Base-by-base conservation (phyloP, 202 grass and related monocot genomes). In the Panicum virgatum region DNA sequence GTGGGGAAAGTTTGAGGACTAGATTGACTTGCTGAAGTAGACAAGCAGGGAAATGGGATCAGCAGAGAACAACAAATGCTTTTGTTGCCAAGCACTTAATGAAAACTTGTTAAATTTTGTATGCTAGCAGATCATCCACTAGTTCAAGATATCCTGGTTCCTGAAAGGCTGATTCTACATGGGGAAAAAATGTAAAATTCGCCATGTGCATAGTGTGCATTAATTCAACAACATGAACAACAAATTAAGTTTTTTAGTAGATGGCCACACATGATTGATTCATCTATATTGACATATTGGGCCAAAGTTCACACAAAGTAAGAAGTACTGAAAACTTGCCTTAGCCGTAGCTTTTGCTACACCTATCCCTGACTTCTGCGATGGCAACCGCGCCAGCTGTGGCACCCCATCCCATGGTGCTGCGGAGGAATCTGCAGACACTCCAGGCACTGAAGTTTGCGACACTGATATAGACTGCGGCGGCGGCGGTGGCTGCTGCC, bases 281-380 rank as follows among this genome's bases (percentile, higher is more conserved):
- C n/a, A n/a, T n/a, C n/a, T n/a, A n/a, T n/a, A n/a, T n/a, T n/a
- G n/a, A n/a, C n/a, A n/a, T n/a, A n/a, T n/a, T n/a, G n/a, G n/a
- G n/a, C n/a, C n/a, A n/a, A n/a, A n/a, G n/a, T n/a, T n/a, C n/a
- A n/a, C 18, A 14, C 23, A 29, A 16, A 75, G 34, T 37, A 85
- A 43, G 14, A 56, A 77, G 5, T 20, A 27, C 25, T 11, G 22
- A 69, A 56, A 86, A 61, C 92, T 84, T 87, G 86, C 92, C 92
- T 94, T 94, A 44, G 82, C 82, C 56, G 77, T 66, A 61, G 82
- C 73, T 72, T 84, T 94, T 18, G 83, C 84, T 80, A 79, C 86
- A 74, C 80, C 71, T 64, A 84, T 84, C 64, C 80, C 80, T 6
- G 52, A 84, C 52, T 88, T 92, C 59, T 95, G 92, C 0, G 92